Evolutionary conservation across 306 rosid species (phyloP).

Genomic region (Clitoria ternatea): DNA sequence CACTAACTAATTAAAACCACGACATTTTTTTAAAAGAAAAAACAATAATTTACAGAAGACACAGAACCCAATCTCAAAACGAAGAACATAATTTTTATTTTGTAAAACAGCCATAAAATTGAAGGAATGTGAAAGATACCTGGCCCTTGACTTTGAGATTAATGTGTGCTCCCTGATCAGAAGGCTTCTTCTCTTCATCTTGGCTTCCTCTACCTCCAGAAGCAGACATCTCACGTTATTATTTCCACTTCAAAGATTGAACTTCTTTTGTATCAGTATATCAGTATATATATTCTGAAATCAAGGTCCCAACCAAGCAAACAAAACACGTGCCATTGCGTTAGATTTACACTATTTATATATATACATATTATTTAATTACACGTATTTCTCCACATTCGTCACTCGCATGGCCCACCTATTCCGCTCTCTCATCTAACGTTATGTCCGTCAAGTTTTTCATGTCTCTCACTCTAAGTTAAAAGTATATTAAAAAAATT

Average conservation of each 20-base stretch:
- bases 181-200: constrained; percentile 53
- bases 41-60: background rate
- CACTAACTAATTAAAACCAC: background rate
- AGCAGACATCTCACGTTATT: constrained; percentile 41
- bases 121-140: constrained; percentile 29
- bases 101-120: background rate
- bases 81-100: background rate
- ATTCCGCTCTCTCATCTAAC: background rate
- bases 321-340: background rate
- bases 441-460: no score
- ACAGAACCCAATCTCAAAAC: background rate
- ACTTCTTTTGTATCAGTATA: no score
- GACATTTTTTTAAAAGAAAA: background rate
- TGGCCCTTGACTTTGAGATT: constrained; percentile 76
- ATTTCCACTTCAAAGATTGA: background rate
- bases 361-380: constrained; percentile 4
- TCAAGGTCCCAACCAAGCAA: background rate
- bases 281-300: background rate
- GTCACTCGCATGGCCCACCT: background rate
- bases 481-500: no score
- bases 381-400: background rate
- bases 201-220: constrained; percentile 32
- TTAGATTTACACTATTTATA: constrained; percentile 16
- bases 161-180: constrained; percentile 44
- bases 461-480: background rate